Evolutionary conservation across 1,284 basidiomycete species (phyloP).

Genomic region (Microbotryum violaceum): DNA sequence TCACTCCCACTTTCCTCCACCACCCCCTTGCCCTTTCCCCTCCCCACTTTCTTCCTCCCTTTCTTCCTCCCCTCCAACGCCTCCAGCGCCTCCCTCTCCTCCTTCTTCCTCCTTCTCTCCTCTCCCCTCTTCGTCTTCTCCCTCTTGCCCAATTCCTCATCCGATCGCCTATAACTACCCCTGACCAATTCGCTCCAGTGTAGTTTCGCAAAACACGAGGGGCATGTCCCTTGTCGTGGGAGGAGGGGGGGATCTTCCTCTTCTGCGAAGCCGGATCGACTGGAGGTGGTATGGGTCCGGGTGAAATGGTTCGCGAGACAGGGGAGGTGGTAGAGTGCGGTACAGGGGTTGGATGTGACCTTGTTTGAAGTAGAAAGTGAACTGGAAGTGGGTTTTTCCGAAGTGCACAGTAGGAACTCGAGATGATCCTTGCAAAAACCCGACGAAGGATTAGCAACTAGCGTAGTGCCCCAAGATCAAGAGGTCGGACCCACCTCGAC

Average conservation of each 20-base stretch:
- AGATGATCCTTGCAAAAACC: conserved; percentile 54
- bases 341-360: conserved; percentile 44
- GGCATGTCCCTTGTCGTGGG: conserved; percentile 58
- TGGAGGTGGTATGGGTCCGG: background rate
- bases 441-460: background rate
- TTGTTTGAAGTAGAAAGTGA: too few species aligned
- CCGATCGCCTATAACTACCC: conserved; percentile 56
- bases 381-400: background rate
- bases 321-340: conserved; percentile 55
- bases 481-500: conserved; percentile 46
- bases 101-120: conserved; percentile 26
- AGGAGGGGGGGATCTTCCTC: conserved; percentile 46
- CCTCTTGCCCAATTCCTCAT: conserved; percentile 37
- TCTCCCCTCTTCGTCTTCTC: conserved; percentile 26
- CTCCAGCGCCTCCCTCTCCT: conserved; percentile 24
- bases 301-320: conserved; percentile 59
- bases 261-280: conserved; percentile 14
- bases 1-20: too few species aligned
- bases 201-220: conserved; percentile 49
- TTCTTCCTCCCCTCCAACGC: conserved; percentile 7
- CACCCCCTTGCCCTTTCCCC: background rate
- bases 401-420: conserved; percentile 50
- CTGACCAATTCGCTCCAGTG: conserved; percentile 68
- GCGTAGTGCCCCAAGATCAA: too few species aligned
- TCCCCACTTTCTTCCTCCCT: background rate